phyloP scores from a whole-genome alignment of 352 stramenopile species.

The Aphanomyces stellatus region DNA sequence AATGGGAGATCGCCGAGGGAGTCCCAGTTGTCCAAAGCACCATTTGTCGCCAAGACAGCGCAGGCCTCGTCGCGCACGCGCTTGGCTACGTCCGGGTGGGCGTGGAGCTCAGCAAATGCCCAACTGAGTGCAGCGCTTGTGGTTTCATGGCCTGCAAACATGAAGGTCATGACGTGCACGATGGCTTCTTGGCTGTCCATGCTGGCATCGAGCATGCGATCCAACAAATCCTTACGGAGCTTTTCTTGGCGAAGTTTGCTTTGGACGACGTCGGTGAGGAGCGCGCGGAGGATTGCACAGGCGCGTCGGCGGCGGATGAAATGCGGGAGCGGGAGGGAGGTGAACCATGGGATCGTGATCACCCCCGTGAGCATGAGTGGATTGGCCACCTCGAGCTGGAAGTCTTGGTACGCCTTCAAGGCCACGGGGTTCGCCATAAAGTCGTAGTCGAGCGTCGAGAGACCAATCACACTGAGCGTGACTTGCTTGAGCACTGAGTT shows the following conservation, averaged over 20 bases:
- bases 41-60: neutral
- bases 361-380: too few relatives aligned
- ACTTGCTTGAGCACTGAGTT: neutral
- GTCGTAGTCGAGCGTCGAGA: too few relatives aligned
- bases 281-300: too few relatives aligned
- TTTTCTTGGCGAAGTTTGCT: neutral
- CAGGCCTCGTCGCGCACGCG: neutral
- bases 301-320: too few relatives aligned
- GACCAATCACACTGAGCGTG: neutral
- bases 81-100: neutral
- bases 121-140: neutral
- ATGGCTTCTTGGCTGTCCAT: too few relatives aligned
- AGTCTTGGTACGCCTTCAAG: too few relatives aligned
- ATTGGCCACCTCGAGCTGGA: too few relatives aligned
- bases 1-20: neutral
- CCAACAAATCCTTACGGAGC: neutral
- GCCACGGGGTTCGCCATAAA: too few relatives aligned
- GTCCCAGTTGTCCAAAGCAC: neutral
- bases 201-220: neutral
- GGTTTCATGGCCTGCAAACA: neutral
- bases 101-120: neutral
- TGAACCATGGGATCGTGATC: too few relatives aligned
- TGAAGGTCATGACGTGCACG: neutral
- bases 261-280: too few relatives aligned
- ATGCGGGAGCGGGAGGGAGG: too few relatives aligned